These are phyloP conservation scores for Lanmaoa rubissima DNA, from an alignment of 768 basidiomycete species.

Conservation along the genomic window DNA sequence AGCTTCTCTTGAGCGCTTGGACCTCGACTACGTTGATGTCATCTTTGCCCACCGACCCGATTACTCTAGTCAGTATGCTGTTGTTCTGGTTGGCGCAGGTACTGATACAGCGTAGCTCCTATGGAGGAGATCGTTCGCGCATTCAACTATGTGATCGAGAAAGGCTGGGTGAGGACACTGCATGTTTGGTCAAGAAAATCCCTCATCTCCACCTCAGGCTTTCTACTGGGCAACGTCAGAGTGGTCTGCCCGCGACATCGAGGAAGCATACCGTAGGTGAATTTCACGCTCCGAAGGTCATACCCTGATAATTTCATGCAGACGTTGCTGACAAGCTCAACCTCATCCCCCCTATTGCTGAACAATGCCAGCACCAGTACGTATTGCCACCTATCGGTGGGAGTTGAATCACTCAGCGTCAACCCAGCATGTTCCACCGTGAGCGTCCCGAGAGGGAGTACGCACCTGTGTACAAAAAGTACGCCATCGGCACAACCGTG, in stretches of 20 bases:
- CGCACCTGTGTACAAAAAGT: conserved; percentile 44
- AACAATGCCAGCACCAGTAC: conserved; percentile 51
- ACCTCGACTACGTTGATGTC: conserved; percentile 54
- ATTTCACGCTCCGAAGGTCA: not conserved
- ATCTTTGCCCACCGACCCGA: conserved; percentile 51
- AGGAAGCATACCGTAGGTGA: conserved; percentile 40
- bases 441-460: conserved; percentile 57
- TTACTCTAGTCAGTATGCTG: conserved; percentile 26
- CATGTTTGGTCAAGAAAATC: not conserved
- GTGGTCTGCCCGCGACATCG: conserved; percentile 52
- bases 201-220: conserved; percentile 20
- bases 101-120: conserved; percentile 29
- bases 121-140: conserved; percentile 59
- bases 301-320: conserved; percentile 10
- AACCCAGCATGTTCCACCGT: conserved; percentile 48
- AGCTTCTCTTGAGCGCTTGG: conserved; percentile 48
- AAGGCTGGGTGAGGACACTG: conserved; percentile 38
- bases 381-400: not conserved
- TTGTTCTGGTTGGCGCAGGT: not conserved
- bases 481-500: conserved; percentile 48
- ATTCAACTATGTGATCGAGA: conserved; percentile 53
- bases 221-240: conserved; percentile 54
- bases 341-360: conserved; percentile 48
- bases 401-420: not conserved
- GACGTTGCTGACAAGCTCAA: conserved; percentile 51